Conservation (phyloP, 2,329 filamentous ascomycete genomes). For the Talaromyces sp. region DNA sequence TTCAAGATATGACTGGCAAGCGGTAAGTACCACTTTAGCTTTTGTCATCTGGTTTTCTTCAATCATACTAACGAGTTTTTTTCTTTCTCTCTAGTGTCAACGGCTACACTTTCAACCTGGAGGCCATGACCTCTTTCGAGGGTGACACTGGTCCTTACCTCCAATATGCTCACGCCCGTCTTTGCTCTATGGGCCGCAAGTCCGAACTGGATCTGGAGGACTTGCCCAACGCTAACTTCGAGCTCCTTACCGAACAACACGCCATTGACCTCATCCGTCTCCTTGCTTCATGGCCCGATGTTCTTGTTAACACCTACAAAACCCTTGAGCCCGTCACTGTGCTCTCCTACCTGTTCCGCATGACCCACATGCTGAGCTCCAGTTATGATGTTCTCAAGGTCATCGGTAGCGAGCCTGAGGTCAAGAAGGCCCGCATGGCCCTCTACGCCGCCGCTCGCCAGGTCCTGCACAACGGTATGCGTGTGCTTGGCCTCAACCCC, state of each 20-base stretch:
- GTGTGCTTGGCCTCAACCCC: slow-evolving; percentile 66
- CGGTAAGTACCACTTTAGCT: slow-evolving; percentile 54
- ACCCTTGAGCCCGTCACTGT: slow-evolving; percentile 69
- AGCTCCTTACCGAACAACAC: slow-evolving; percentile 63
- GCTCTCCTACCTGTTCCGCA: slow-evolving; percentile 69
- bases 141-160: slow-evolving; percentile 68
- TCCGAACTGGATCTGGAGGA: slow-evolving; percentile 52
- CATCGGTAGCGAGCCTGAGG: slow-evolving; percentile 60
- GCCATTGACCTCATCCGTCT: slow-evolving; percentile 64
- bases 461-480: slow-evolving; percentile 68
- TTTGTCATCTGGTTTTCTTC: not conserved
- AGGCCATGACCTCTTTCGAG: slow-evolving; percentile 67
- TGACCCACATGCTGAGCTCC: slow-evolving; percentile 64
- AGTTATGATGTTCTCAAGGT: slow-evolving; percentile 67
- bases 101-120: slow-evolving; percentile 67
- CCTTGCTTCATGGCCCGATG: slow-evolving; percentile 67
- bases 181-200: slow-evolving; percentile 63
- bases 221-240: slow-evolving; percentile 59
- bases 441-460: slow-evolving; percentile 65
- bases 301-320: slow-evolving; percentile 64
- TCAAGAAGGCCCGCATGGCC: slow-evolving; percentile 62
- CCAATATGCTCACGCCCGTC: slow-evolving; percentile 65
- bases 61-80: slow-evolving; percentile 38
- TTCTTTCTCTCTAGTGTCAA: no score
- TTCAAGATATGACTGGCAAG: slow-evolving; percentile 97